Percentiles rank a stretch among this genome's conserved stretches.
phyloP scores from a whole-genome alignment of 805 yeast species.

The Candida sithepensis region DNA sequence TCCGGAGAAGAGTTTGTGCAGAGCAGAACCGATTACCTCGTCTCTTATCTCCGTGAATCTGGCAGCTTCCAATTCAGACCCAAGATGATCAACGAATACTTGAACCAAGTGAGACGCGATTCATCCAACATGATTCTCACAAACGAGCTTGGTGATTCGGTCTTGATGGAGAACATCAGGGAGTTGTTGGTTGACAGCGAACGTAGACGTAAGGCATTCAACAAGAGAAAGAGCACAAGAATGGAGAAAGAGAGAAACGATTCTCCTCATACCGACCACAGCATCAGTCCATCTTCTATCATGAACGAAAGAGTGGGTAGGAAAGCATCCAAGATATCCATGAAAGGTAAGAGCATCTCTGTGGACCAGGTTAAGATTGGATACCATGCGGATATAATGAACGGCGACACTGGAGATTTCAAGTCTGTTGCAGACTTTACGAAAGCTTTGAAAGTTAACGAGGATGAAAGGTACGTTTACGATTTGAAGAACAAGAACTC shows the following conservation, averaged over 20 bases:
- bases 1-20: slow-evolving; percentile 15
- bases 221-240: slow-evolving; percentile 17
- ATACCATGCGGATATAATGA: slow-evolving; percentile 4
- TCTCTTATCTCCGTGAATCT: slow-evolving; percentile 16
- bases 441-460: slow-evolving; percentile 19
- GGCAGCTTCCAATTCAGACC: slow-evolving; percentile 20
- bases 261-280: not conserved
- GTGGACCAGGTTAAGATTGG: slow-evolving; percentile 17
- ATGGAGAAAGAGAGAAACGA: slow-evolving; percentile 8
- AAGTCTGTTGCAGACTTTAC: slow-evolving; percentile 19
- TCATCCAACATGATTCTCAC: slow-evolving; percentile 10
- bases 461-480: slow-evolving; percentile 23
- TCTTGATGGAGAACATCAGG: slow-evolving; percentile 17
- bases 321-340: slow-evolving; percentile 1
- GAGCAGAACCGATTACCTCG: slow-evolving; percentile 26
- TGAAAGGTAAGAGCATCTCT: slow-evolving; percentile 8
- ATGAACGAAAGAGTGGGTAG: slow-evolving; percentile 1
- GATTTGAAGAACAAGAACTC: slow-evolving; percentile 17
- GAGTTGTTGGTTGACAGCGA: slow-evolving; percentile 23
- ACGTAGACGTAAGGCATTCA: slow-evolving; percentile 25
- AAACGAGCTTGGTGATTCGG: slow-evolving; percentile 12
- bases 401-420: slow-evolving; percentile 6
- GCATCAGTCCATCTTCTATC: not conserved
- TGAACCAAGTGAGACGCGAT: slow-evolving; percentile 24
- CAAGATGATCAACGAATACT: slow-evolving; percentile 24